Evolutionary conservation across 805 yeast genomes (phyloP).

Genomic region (Nakazawaea sp.): DNA sequence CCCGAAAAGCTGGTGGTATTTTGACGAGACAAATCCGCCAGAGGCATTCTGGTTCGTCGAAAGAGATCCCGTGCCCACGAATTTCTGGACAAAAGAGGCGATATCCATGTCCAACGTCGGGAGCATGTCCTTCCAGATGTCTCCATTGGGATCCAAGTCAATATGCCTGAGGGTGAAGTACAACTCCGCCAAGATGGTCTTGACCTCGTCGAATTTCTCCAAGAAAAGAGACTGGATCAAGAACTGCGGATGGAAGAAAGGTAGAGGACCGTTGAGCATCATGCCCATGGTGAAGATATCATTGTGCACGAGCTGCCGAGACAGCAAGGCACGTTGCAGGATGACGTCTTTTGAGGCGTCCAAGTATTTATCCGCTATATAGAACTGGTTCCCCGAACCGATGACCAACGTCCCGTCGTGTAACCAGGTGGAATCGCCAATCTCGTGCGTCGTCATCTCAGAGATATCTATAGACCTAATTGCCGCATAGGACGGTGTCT

Average conservation of each 20-base stretch:
- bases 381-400: slow-evolving; percentile 87
- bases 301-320: slow-evolving; percentile 46
- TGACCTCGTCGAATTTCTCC: slow-evolving; percentile 49
- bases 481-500: slow-evolving; percentile 68
- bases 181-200: slow-evolving; percentile 47
- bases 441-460: slow-evolving; percentile 66
- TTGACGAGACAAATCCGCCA: slow-evolving; percentile 1
- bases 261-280: slow-evolving; percentile 82
- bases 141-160: slow-evolving; percentile 28
- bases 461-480: slow-evolving; percentile 68
- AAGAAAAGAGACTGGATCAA: slow-evolving; percentile 67
- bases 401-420: slow-evolving; percentile 70
- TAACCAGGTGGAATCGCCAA: slow-evolving; percentile 89
- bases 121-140: slow-evolving; percentile 14
- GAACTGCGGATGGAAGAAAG: slow-evolving; percentile 86
- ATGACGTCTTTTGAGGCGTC: slow-evolving; percentile 43
- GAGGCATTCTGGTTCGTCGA: neutral
- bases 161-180: slow-evolving; percentile 48
- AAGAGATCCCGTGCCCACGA: slow-evolving; percentile 1
- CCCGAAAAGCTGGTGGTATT: slow-evolving; percentile 1
- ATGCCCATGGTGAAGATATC: slow-evolving; percentile 65
- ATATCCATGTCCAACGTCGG: slow-evolving; percentile 9
- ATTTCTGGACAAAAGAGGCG: neutral
- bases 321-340: slow-evolving; percentile 48
- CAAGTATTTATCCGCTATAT: slow-evolving; percentile 65